Percentiles rank a stretch among this genome's conserved stretches.
phyloP scores from a whole-genome alignment of 768 basidiomycete species.

The Amylocystis lapponica region DNA sequence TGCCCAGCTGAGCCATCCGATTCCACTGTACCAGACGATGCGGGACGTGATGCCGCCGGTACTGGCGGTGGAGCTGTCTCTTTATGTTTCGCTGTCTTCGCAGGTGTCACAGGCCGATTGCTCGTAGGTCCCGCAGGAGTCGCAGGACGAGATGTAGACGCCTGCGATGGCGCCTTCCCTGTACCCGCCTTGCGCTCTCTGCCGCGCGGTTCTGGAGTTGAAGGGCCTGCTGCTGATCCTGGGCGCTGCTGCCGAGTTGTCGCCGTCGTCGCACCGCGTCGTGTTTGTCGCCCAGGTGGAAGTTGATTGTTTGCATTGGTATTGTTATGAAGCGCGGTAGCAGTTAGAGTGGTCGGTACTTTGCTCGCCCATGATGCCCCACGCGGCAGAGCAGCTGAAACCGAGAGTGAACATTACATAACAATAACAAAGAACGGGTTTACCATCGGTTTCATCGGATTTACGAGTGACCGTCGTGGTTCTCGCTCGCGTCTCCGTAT shows the following conservation, averaged over 20 bases:
- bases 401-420: not conserved
- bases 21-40: conserved; percentile 45
- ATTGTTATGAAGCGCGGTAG: conserved; percentile 24
- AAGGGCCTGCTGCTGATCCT: conserved; percentile 19
- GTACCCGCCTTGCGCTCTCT: conserved; percentile 40
- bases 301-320: conserved; percentile 12
- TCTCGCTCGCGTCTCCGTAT: conserved; percentile 67
- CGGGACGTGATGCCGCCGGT: conserved; percentile 31
- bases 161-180: conserved; percentile 41
- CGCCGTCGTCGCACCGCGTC: conserved; percentile 14
- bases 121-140: conserved; percentile 41
- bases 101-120: conserved; percentile 39
- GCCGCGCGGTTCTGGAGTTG: conserved; percentile 9
- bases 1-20: conserved; percentile 45
- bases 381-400: conserved; percentile 52
- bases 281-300: conserved; percentile 14
- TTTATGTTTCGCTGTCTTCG: conserved; percentile 34
- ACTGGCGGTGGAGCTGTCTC: conserved; percentile 29
- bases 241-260: conserved; percentile 45
- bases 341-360: conserved; percentile 15
- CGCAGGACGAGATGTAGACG: conserved; percentile 51
- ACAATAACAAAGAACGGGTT: conserved; percentile 6
- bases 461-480: conserved; percentile 46
- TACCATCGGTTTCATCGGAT: conserved; percentile 54
- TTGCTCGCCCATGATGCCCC: conserved; percentile 41